Base-by-base conservation (phyloP, 129 eudicot species). In the Scalesia atractyloides region DNA sequence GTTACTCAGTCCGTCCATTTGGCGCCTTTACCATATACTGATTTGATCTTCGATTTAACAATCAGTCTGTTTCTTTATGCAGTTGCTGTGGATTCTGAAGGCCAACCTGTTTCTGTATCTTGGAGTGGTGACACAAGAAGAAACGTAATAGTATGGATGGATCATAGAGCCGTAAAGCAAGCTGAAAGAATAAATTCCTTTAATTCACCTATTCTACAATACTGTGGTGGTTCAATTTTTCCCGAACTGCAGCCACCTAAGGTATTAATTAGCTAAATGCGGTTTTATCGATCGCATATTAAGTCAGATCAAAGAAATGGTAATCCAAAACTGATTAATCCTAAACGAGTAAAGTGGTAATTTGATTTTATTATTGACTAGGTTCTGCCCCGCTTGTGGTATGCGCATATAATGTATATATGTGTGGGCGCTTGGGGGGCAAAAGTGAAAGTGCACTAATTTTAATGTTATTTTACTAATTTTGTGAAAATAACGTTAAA, bases 171-270 rank as follows among this genome's bases (percentile, higher is more conserved):
- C 54, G 91, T 94, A 50, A 88, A 90, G 61, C 99, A 94, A 85
- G 99, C 97, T 47, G 99, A 94, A 81, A 90, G 77, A 82, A 94
- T 94, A 26, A 94, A 94, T 80, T 80, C 96, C n/a, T 88, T 64
- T 24, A 90, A 88, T 56, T 90, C 99, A 60, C 92, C 99, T 20
- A 97, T 95, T 43, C 79, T 95, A 78, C 96, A 95, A 65, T 95
- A 95, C 70, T 95, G 97, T 78, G 99, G 99, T 77, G 99, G 99
- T 67, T 85, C 96, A 61, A 85, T 95, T 53, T 95, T 96, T 72
- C 99, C 99, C 34, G 99, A 95, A 74, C 90, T 95, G 97, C 83
- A 95, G 84, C 99, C 99, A 37, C 99, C 99, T 17, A 95, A 95
- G 96, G 99, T 95, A 87, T 12, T 34, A 39, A 33, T 1, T 43